Base-by-base conservation (phyloP, 192 early-diverging fungal genomes). In the Cladochytrium replicatum region DNA sequence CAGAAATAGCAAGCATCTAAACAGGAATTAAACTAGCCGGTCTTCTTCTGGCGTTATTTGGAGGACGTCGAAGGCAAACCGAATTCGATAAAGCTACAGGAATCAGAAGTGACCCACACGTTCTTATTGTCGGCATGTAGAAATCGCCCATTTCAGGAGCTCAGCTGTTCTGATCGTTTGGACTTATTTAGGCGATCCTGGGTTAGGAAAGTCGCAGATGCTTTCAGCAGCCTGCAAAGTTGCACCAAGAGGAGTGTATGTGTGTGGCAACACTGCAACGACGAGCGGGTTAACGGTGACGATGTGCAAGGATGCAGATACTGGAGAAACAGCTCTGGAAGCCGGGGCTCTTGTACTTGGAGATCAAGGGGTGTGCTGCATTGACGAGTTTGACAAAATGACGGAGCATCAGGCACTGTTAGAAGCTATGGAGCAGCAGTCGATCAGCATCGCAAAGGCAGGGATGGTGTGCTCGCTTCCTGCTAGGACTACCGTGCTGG, bases 301-400 rank as follows among this genome's bases (percentile, higher is more conserved):
- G 11, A 52, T 86, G 19, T 72, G 66, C 29, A 79, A 82, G 48
- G 84, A 86, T 45, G 43, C 63, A 9, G 72, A 70, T 5, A 77
- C 77, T 0, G 81, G 77, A n/a, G 82, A 84, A 29, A 80, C 74
- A 61, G 74, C 71, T 4, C 64, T 87, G 25, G 80, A 87, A 43
- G 84, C 85, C 2, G 77, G 77, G 1, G 82, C 87, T 1, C 61
- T 91, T 30, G 84, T 87, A 11, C 72, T 89, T 6, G 82, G 77
- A 21, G 86, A 91, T 60, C 83, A 83, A 59, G 88, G 88, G 3
- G 77, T 82, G 30, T 91, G 88, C 43, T 83, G 85, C 28, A 89
- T 89, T 41, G 88, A 91, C 55, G 87, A 90, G 55, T 88, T 89
- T 68, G 85, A 89, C 58, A 89, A 86, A 52, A 79, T 86, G 66